Evolutionary conservation across 2,329 filamentous ascomycete species (phyloP).

Genomic region (Lachnellula subtilissima): DNA sequence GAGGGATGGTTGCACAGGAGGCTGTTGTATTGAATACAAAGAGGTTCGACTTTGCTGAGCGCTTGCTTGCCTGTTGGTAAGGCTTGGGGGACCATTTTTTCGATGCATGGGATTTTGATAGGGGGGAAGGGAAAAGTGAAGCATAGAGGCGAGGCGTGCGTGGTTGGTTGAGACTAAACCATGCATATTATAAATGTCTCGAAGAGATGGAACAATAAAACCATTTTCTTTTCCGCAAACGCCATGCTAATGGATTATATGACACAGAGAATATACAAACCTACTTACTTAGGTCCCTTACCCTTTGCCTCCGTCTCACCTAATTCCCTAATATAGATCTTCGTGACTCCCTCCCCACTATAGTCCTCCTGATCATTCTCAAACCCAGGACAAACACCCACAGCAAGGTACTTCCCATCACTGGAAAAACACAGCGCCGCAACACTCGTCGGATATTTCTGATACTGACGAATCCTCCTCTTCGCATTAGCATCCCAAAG

Average conservation of each 20-base stretch:
- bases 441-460: conserved; percentile 59
- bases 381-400: conserved; percentile 65
- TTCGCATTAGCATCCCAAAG: conserved; percentile 70
- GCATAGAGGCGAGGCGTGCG: too few species aligned
- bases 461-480: conserved; percentile 65
- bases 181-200: too few species aligned
- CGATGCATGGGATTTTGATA: too few species aligned
- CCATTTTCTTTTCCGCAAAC: conserved; percentile 14
- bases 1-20: too few species aligned
- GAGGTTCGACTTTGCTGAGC: too few species aligned
- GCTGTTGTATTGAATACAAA: too few species aligned
- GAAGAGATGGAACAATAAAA: too few species aligned
- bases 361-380: conserved; percentile 73
- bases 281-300: conserved; percentile 28
- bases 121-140: too few species aligned
- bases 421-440: conserved; percentile 58
- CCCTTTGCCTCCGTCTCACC: conserved; percentile 71
- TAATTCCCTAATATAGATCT: conserved; percentile 77
- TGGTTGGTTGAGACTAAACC: too few species aligned
- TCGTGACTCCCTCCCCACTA: conserved; percentile 64
- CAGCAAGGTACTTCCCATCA: conserved; percentile 60
- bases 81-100: too few species aligned
- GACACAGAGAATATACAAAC: background rate
- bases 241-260: conserved; percentile 23
- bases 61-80: too few species aligned